Evolutionary conservation across 129 eudicot genomes (phyloP).

Genomic region (Centella asiatica): DNA sequence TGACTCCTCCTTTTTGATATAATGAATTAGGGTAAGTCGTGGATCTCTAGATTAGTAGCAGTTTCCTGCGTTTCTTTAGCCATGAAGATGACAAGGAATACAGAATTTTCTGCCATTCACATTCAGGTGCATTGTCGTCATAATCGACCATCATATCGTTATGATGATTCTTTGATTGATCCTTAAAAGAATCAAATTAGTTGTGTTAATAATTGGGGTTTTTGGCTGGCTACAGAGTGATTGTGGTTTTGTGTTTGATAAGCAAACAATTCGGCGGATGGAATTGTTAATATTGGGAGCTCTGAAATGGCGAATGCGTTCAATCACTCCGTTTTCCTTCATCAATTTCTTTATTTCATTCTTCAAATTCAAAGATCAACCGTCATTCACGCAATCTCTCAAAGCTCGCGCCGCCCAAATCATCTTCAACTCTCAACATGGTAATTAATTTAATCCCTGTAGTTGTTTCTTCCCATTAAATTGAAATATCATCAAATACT

Average conservation of each 20-base stretch:
- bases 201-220: not conserved
- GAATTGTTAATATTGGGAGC: constrained; percentile 48
- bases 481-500: too few relatives aligned
- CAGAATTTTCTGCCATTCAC: constrained; percentile 22
- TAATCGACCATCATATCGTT: not conserved
- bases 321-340: constrained; percentile 46
- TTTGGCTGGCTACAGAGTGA: constrained; percentile 16
- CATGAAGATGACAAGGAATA: constrained; percentile 38
- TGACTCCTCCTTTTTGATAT: not conserved
- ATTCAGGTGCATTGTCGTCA: constrained; percentile 16
- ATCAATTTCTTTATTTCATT: constrained; percentile 26
- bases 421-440: constrained; percentile 44
- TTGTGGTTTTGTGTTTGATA: constrained; percentile 27
- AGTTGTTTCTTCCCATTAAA: too few relatives aligned
- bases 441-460: constrained; percentile 4
- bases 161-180: not conserved
- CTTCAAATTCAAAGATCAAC: constrained; percentile 27
- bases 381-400: constrained; percentile 26
- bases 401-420: constrained; percentile 40
- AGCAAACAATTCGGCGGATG: constrained; percentile 31
- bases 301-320: constrained; percentile 54
- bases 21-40: constrained; percentile 41
- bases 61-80: constrained; percentile 54
- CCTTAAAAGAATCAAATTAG: not conserved
- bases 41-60: constrained; percentile 43